Percentiles rank a stretch among this genome's conserved stretches.
These are phyloP conservation scores for Phytophthora megakarya DNA, from an alignment of 352 stramenopile species.

Conservation along the genomic window DNA sequence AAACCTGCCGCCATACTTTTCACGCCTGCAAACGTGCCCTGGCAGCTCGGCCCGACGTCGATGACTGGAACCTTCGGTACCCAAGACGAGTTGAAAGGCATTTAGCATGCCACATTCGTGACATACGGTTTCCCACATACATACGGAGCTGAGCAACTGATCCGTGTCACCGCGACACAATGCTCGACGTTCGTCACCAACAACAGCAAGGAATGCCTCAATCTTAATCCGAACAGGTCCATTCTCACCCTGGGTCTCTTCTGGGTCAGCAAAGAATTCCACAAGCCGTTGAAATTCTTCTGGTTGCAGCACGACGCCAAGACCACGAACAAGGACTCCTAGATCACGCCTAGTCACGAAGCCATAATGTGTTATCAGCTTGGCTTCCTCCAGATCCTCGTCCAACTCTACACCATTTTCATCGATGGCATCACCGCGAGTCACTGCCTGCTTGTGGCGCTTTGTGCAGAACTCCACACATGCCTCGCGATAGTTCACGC, in stretches of 20 bases:
- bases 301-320: conserved; percentile 82
- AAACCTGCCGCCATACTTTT: conserved; percentile 52
- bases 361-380: conserved; percentile 65
- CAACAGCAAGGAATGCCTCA: conserved; percentile 83
- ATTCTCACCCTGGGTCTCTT: conserved; percentile 49
- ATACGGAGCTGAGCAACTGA: conserved; percentile 77
- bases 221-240: conserved; percentile 27
- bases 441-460: conserved; percentile 63
- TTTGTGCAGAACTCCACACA: conserved; percentile 73
- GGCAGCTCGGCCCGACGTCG: conserved; percentile 73
- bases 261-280: conserved; percentile 83
- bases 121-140: conserved; percentile 92
- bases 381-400: conserved; percentile 66
- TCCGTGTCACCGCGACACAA: conserved; percentile 82
- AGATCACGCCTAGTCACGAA: conserved; percentile 62
- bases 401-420: conserved; percentile 62
- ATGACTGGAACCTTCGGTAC: conserved; percentile 43
- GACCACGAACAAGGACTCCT: conserved; percentile 51
- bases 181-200: conserved; percentile 65
- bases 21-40: conserved; percentile 64
- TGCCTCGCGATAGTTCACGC: conserved; percentile 83
- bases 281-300: conserved; percentile 83
- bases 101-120: conserved; percentile 91
- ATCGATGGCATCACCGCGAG: conserved; percentile 54
- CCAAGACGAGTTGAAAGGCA: conserved; percentile 84